Base-by-base conservation (phyloP, 2,329 filamentous ascomycete species). In the Alternaria gaisen region DNA sequence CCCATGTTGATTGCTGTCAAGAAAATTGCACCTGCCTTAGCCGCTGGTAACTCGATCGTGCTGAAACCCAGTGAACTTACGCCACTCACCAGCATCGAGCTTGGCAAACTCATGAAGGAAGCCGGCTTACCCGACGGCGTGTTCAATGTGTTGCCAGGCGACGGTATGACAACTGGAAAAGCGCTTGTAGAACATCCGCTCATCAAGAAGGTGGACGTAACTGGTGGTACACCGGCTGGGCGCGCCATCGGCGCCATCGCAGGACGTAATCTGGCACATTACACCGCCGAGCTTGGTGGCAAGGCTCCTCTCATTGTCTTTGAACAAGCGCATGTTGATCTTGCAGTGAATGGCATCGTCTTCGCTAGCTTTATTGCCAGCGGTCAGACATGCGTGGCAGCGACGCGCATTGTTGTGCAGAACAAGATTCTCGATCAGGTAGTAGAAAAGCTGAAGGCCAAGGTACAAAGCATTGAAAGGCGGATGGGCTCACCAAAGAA, bases 401-500 rank as follows among this genome's bases (percentile, higher is more conserved):
- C 84, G 5, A 86, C 84, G 16, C 79, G 85, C 22, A 79, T 87
- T 28, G 77, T 87, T 40, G 83, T 86, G 10, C 81, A 87, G 46
- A 76, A 78, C 18, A 77, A 71, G 4, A 80, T 86, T 9, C 72
- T 82, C 11, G 66, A 69, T 22, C 72, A 79, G 3, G 71, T 79
- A 0, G 70, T 85, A 8, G 63, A 75, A 6, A 79, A 79, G 24
- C 65, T 82, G 20, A 75, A 81, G 50, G 64, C 60, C 16, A 82
- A 80, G 56, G 71, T 86, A 2, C 80, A 86, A n/a, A 85, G 82
- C 5, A 85, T 88, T 30, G 70, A 80, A 0, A 72, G 79, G 4
- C 82, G 85, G 5, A 87, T 90, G 73, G 88, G 88, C 1, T 82
- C 84, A 5, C 87, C 87, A 0, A 80, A 75, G 3, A 86, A 90